A percentile compares a stretch with the other conserved stretches of the same genome.
phyloP scores from a whole-genome alignment of 2,329 filamentous ascomycete species.

The Whalleya microplaca region DNA sequence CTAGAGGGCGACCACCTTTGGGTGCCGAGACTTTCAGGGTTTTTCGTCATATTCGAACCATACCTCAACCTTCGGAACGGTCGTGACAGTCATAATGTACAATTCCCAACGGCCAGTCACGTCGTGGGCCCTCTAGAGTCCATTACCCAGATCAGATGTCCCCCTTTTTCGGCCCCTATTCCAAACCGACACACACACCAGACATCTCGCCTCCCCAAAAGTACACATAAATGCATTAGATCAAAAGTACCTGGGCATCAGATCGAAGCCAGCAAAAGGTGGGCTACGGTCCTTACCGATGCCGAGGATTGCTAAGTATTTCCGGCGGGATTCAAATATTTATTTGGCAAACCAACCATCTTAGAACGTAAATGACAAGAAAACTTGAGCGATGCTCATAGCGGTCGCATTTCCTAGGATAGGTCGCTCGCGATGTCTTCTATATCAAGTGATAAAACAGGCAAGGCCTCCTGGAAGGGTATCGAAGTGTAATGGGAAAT shows the following conservation, averaged over 20 bases:
- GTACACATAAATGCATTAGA: constrained; percentile 37
- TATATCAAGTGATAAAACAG: constrained; percentile 22
- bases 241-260: constrained; percentile 36
- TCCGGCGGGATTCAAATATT: constrained; percentile 24
- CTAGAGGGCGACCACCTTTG: constrained; percentile 7
- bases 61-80: constrained; percentile 29
- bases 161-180: constrained; percentile 26
- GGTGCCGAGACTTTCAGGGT: neutral
- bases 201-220: constrained; percentile 20
- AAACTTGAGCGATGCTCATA: constrained; percentile 36
- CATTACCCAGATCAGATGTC: constrained; percentile 26
- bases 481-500: constrained; percentile 46
- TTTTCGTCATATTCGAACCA: constrained; percentile 23
- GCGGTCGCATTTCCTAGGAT: constrained; percentile 36
- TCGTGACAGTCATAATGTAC: constrained; percentile 34
- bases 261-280: constrained; percentile 40
- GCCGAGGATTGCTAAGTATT: constrained; percentile 28
- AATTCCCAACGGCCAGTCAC: constrained; percentile 25
- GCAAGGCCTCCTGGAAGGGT: constrained; percentile 45
- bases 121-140: constrained; percentile 28
- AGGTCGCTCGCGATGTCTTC: constrained; percentile 28
- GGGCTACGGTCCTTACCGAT: constrained; percentile 35
- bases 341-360: constrained; percentile 25
- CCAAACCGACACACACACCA: constrained; percentile 26
- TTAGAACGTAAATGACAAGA: constrained; percentile 38